Conservation (phyloP, 768 basidiomycete species). For the Hydnomerulius pinastri region DNA sequence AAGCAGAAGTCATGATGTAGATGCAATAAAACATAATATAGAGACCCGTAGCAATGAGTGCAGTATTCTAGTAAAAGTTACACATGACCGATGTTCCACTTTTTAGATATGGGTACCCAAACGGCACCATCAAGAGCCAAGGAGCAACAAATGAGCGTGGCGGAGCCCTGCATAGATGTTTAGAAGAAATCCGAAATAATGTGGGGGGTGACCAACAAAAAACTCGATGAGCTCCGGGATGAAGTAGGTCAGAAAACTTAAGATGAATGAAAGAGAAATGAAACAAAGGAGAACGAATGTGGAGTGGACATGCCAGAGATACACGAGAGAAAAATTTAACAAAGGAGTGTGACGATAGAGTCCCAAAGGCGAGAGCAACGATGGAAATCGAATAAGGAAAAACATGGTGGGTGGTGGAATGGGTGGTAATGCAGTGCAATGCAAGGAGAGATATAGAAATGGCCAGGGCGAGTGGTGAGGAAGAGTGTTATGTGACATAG, state of each 20-base stretch:
- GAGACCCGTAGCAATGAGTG: slow-evolving; percentile 36
- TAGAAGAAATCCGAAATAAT: neutral
- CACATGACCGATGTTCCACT: slow-evolving; percentile 37
- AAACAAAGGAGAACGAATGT: slow-evolving; percentile 25
- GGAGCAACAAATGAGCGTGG: slow-evolving; percentile 12
- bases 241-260: slow-evolving; percentile 21
- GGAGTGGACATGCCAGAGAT: slow-evolving; percentile 17
- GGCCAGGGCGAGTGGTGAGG: neutral
- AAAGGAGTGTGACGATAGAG: slow-evolving; percentile 7
- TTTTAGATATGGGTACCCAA: slow-evolving; percentile 31
- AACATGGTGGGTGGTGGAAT: neutral
- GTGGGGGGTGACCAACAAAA: neutral
- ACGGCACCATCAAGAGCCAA: slow-evolving; percentile 15
- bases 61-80: slow-evolving; percentile 35
- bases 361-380: slow-evolving; percentile 17
- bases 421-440: slow-evolving; percentile 6
- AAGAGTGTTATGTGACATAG: slow-evolving; percentile 64
- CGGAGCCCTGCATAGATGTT: slow-evolving; percentile 5
- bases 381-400: slow-evolving; percentile 3
- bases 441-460: neutral
- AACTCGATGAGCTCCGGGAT: slow-evolving; percentile 9
- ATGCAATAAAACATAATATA: slow-evolving; percentile 29
- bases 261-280: slow-evolving; percentile 2
- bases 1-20: neutral
- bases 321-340: slow-evolving; percentile 13